Percentiles rank a stretch among this genome's conserved stretches.
Evolutionary conservation across 228 moss, liverwort and hornwort genomes (phyloP).

Genomic region (Sphagnum magellanicum): DNA sequence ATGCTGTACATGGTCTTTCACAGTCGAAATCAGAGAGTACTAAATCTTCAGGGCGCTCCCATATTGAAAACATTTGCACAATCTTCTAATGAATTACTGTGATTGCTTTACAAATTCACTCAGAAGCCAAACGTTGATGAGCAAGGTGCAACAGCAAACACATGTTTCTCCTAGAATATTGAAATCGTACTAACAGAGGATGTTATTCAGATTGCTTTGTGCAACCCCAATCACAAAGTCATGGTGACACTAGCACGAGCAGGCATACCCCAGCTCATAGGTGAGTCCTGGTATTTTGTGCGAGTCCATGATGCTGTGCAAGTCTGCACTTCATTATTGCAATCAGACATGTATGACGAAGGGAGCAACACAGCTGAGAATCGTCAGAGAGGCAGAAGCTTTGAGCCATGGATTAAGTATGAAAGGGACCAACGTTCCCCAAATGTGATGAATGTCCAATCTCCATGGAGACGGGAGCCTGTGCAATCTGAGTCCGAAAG

Average conservation of each 20-base stretch:
- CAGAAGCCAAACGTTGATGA: neutral
- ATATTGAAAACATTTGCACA: neutral
- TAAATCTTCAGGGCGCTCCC: neutral
- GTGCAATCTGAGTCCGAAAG: conserved; percentile 21
- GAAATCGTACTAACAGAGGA: neutral
- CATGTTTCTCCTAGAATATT: neutral
- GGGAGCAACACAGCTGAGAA: conserved; percentile 7
- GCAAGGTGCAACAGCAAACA: neutral
- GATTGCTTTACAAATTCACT: neutral
- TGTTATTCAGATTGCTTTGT: conserved; percentile 59
- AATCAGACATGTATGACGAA: conserved; percentile 15
- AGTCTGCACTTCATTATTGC: conserved; percentile 59
- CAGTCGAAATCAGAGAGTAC: neutral
- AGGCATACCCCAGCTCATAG: conserved; percentile 77
- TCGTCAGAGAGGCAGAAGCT: conserved; percentile 11
- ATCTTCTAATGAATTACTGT: neutral
- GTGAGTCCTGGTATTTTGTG: conserved; percentile 80
- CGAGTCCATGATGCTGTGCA: conserved; percentile 96
- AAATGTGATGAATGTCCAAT: neutral
- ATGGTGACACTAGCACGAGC: conserved; percentile 70
- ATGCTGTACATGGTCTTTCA: neutral
- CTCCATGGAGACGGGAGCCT: conserved; percentile 26
- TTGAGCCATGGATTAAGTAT: conserved; percentile 22
- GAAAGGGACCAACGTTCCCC: conserved; percentile 9
- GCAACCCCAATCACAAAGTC: conserved; percentile 78